Percentiles rank a stretch among this genome's conserved stretches.
These are phyloP conservation scores for Colletotrichum viniferum DNA, from an alignment of 2,329 filamentous ascomycete genomes.

Conservation along the genomic window DNA sequence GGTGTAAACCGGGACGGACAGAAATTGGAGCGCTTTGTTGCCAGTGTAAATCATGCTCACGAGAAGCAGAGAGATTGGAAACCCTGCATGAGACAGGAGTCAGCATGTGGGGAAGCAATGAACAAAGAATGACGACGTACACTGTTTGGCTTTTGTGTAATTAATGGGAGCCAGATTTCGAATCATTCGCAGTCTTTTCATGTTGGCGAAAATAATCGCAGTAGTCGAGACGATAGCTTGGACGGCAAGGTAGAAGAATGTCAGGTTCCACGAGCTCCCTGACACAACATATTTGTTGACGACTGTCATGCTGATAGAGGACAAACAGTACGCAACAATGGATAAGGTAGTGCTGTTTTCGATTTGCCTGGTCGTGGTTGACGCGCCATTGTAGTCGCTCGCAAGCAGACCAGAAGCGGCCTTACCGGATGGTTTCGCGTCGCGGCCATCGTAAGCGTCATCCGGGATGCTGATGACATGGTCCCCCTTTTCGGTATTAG, in stretches of 20 bases:
- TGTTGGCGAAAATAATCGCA: constrained; percentile 83
- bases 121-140: constrained; percentile 46
- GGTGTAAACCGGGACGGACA: constrained; percentile 97
- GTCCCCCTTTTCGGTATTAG: background rate
- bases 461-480: background rate
- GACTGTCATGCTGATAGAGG: constrained; percentile 98
- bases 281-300: constrained; percentile 99
- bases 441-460: background rate
- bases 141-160: constrained; percentile 87
- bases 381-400: constrained; percentile 31
- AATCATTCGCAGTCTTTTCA: constrained; percentile 80
- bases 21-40: constrained; percentile 92
- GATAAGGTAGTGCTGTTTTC: constrained; percentile 80
- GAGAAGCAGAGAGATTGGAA: constrained; percentile 91
- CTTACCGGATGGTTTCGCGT: constrained; percentile 25
- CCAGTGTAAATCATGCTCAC: constrained; percentile 99
- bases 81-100: constrained; percentile 65
- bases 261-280: constrained; percentile 89
- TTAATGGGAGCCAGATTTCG: constrained; percentile 84
- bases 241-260: constrained; percentile 90
- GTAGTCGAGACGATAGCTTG: constrained; percentile 91
- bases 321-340: constrained; percentile 87
- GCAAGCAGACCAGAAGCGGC: constrained; percentile 32
- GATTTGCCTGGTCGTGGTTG: constrained; percentile 35
- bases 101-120: constrained; percentile 29